Evolutionary conservation across 129 eudicot genomes (phyloP).

Genomic region (Artemisia argyi): DNA sequence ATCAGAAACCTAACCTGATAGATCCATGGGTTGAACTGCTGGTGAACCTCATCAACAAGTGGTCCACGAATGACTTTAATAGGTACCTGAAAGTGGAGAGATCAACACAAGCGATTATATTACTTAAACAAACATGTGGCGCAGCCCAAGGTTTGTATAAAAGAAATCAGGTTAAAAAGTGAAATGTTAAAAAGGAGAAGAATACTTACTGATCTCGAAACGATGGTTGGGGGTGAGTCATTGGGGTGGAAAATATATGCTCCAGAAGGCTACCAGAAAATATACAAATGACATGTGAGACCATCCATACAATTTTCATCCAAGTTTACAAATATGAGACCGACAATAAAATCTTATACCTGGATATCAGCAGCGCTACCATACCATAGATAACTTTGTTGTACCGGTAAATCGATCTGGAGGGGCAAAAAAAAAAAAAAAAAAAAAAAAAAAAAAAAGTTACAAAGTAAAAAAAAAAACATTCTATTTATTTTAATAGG

Average conservation of each 20-base stretch:
- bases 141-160: neutral
- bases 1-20: conserved; percentile 54
- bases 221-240: conserved; percentile 54
- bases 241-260: conserved; percentile 88
- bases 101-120: conserved; percentile 11
- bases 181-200: conserved; percentile 1
- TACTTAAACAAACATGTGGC: neutral
- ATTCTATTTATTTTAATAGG: neutral
- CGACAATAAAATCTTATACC: conserved; percentile 33
- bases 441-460: conserved; percentile 13
- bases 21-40: conserved; percentile 82
- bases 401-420: conserved; percentile 77
- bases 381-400: conserved; percentile 91
- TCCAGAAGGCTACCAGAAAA: conserved; percentile 61
- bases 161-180: neutral
- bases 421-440: conserved; percentile 16
- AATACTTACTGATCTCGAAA: conserved; percentile 61
- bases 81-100: conserved; percentile 56
- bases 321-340: neutral
- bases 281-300: conserved; percentile 13
- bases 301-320: neutral
- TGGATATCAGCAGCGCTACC: conserved; percentile 53
- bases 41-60: conserved; percentile 89
- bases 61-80: conserved; percentile 72
- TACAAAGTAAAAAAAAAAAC: neutral